Evolutionary conservation across 176 grass and related monocot genomes (phyloP).

Genomic region (Paspalum notatum): DNA sequence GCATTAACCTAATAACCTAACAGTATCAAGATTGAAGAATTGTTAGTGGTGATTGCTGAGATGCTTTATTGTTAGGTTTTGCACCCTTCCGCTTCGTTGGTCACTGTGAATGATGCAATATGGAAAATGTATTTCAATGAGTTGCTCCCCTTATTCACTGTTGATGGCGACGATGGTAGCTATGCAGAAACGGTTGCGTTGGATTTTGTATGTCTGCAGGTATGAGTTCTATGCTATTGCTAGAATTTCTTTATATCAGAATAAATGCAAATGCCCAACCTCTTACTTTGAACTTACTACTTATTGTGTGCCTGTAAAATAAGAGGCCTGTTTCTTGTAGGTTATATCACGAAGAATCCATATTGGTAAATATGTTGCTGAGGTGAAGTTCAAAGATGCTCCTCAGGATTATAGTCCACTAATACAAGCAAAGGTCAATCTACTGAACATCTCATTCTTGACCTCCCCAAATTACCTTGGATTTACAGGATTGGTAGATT

Average conservation of each 20-base stretch:
- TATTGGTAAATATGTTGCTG: slow-evolving; percentile 90
- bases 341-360: slow-evolving; percentile 92
- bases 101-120: slow-evolving; percentile 68
- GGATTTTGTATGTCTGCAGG: slow-evolving; percentile 88
- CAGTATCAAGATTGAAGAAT: slow-evolving; percentile 12
- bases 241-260: not conserved
- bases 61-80: slow-evolving; percentile 54
- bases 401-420: slow-evolving; percentile 75
- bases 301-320: slow-evolving; percentile 12
- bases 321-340: slow-evolving; percentile 42
- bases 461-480: not conserved
- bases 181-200: slow-evolving; percentile 69
- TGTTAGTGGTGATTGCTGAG: not conserved
- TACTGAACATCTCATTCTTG: slow-evolving; percentile 16
- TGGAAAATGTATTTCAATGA: slow-evolving; percentile 92
- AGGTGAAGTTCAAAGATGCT: slow-evolving; percentile 85
- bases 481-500: slow-evolving; percentile 6
- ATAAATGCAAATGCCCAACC: not conserved
- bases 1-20: slow-evolving; percentile 22
- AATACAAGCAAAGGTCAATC: slow-evolving; percentile 71
- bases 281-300: not conserved
- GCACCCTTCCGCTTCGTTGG: slow-evolving; percentile 58
- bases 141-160: slow-evolving; percentile 79
- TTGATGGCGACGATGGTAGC: slow-evolving; percentile 68
- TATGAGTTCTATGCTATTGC: slow-evolving; percentile 38